Percentiles rank a stretch among this genome's conserved stretches.
Conservation (phyloP, 208 protist species). For the Acanthamoeba lenticulata region DNA sequence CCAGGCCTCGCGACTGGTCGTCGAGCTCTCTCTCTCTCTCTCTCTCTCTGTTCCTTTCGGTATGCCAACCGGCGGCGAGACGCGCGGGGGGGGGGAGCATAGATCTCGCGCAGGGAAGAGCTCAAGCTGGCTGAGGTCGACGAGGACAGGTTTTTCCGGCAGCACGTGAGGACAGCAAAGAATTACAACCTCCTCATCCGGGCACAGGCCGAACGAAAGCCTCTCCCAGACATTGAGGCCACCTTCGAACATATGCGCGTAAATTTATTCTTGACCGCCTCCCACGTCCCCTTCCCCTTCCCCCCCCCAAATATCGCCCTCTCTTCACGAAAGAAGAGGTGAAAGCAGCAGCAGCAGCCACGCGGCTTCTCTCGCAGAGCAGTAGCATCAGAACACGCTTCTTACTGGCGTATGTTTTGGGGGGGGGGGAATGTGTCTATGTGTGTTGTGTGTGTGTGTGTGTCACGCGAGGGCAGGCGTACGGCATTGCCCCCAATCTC, state of each 20-base stretch:
- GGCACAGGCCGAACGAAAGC: background rate
- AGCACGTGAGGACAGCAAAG: background rate
- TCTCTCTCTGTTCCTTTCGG: too few relatives aligned
- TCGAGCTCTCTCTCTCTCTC: too few relatives aligned
- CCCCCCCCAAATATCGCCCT: background rate
- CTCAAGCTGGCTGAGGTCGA: background rate
- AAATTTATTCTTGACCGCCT: background rate
- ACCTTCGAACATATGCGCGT: background rate
- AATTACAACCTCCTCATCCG: background rate
- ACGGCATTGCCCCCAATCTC: background rate
- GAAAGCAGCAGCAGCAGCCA: too few relatives aligned
- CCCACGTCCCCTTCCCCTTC: background rate
- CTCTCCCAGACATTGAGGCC: background rate
- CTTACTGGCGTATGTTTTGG: background rate
- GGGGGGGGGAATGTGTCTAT: background rate
- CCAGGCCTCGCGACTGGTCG: too few relatives aligned
- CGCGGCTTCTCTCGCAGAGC: too few relatives aligned
- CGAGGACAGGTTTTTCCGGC: background rate
- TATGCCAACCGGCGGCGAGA: too few relatives aligned
- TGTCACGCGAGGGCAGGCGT: background rate
- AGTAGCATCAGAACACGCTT: too few relatives aligned
- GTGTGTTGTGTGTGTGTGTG: background rate
- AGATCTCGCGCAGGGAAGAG: background rate
- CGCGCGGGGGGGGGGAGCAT: too few relatives aligned
- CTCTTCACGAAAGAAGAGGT: background rate